These are phyloP conservation scores for Podila clonocystis DNA, from an alignment of 192 early-diverging fungal species.

Conservation along the genomic window DNA sequence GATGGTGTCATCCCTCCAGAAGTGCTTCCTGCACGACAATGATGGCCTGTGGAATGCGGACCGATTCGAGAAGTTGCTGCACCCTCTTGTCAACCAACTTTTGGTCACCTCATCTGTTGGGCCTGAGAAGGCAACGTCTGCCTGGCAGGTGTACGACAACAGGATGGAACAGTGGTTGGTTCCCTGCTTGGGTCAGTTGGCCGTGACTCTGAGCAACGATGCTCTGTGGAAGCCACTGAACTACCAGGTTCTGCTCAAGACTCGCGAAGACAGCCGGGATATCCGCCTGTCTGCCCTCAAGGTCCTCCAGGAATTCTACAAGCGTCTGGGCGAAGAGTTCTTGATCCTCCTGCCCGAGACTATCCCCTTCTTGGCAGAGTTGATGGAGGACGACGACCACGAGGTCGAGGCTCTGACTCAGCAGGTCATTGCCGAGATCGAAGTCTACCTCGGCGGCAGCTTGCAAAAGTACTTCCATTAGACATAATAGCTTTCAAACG, in stretches of 20 bases:
- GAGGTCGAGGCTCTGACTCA: slow-evolving; percentile 85
- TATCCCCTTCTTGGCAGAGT: slow-evolving; percentile 92
- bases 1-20: slow-evolving; percentile 73
- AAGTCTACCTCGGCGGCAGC: slow-evolving; percentile 90
- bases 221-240: slow-evolving; percentile 90
- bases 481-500: background rate
- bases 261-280: slow-evolving; percentile 73
- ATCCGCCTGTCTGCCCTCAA: slow-evolving; percentile 78
- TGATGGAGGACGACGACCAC: slow-evolving; percentile 93
- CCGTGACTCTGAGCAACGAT: slow-evolving; percentile 80
- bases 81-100: slow-evolving; percentile 81
- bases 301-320: slow-evolving; percentile 84
- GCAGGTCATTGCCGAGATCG: slow-evolving; percentile 86
- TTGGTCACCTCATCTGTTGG: slow-evolving; percentile 58
- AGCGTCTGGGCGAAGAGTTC: slow-evolving; percentile 92
- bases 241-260: slow-evolving; percentile 80
- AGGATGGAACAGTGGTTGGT: slow-evolving; percentile 73
- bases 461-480: slow-evolving; percentile 87
- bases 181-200: slow-evolving; percentile 83
- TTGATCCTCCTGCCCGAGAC: slow-evolving; percentile 92
- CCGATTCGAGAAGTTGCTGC: slow-evolving; percentile 78
- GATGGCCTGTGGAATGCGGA: slow-evolving; percentile 77
- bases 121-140: background rate
- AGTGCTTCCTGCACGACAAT: slow-evolving; percentile 73
- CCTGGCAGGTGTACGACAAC: slow-evolving; percentile 56